Percentiles rank a stretch among this genome's conserved stretches.
Evolutionary conservation across 768 basidiomycete species (phyloP).

Genomic region (Tylopilus balloui): DNA sequence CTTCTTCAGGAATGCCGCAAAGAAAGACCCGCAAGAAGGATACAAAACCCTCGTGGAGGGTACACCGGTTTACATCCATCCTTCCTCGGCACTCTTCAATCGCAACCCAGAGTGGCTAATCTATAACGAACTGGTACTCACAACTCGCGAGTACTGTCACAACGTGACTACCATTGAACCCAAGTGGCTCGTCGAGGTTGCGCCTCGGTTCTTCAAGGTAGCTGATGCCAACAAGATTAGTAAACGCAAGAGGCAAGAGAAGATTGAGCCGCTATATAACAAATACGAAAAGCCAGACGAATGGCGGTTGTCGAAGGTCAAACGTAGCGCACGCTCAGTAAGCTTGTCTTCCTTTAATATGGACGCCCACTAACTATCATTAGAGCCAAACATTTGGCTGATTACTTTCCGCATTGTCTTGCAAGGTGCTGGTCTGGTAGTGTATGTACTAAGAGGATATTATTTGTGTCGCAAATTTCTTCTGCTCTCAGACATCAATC

Average conservation of each 20-base stretch:
- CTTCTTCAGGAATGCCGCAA: constrained; percentile 97
- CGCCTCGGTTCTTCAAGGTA: constrained; percentile 98
- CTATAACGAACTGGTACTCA: constrained; percentile 93
- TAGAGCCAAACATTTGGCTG: constrained; percentile 91
- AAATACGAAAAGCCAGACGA: constrained; percentile 94
- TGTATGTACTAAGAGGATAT: constrained; percentile 11
- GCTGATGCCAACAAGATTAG: constrained; percentile 97
- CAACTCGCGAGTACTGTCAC: constrained; percentile 92
- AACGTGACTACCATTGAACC: constrained; percentile 95
- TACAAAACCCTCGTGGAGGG: constrained; percentile 98
- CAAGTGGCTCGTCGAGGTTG: constrained; percentile 97
- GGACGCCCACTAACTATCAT: constrained; percentile 11
- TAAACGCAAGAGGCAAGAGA: constrained; percentile 92
- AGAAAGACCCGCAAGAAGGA: constrained; percentile 97
- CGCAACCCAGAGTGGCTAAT: constrained; percentile 94
- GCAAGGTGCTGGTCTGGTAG: constrained; percentile 1
- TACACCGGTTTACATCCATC: constrained; percentile 99
- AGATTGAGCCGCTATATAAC: constrained; percentile 94
- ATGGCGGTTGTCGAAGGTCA: constrained; percentile 92
- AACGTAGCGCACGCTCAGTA: constrained; percentile 82
- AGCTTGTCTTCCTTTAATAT: constrained; percentile 23
- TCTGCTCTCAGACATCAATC: neutral
- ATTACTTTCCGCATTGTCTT: constrained; percentile 11
- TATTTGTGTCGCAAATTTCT: neutral
- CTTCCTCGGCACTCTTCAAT: constrained; percentile 95